Evolutionary conservation across 2,329 filamentous ascomycete species (phyloP).

Genomic region (Talaromyces sp.): DNA sequence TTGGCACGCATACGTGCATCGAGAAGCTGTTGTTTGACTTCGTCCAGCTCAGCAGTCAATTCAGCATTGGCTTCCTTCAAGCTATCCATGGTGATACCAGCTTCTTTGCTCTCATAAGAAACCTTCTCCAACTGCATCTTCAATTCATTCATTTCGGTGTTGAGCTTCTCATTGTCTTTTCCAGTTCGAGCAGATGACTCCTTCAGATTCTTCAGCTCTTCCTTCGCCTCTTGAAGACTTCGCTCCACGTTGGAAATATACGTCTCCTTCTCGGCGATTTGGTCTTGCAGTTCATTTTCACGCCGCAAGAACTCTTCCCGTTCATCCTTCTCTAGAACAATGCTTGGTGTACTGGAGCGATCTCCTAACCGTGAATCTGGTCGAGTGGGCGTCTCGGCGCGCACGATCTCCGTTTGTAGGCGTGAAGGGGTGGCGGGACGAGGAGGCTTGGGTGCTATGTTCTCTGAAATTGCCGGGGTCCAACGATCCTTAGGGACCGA

Average conservation of each 20-base stretch:
- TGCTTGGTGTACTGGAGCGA: slow-evolving; percentile 76
- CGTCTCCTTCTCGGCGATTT: slow-evolving; percentile 87
- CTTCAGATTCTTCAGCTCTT: slow-evolving; percentile 78
- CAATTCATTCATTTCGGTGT: slow-evolving; percentile 80
- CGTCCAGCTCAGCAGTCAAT: slow-evolving; percentile 84
- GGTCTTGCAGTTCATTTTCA: slow-evolving; percentile 96
- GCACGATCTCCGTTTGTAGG: slow-evolving; percentile 36
- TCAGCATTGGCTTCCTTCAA: slow-evolving; percentile 94
- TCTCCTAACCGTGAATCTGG: slow-evolving; percentile 68
- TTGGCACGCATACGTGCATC: slow-evolving; percentile 96
- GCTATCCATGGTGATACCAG: slow-evolving; percentile 94
- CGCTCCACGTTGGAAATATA: slow-evolving; percentile 75
- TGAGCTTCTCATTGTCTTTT: slow-evolving; percentile 85
- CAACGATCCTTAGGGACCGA: slow-evolving; percentile 83
- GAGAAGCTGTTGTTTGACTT: slow-evolving; percentile 90
- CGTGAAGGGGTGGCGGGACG: slow-evolving; percentile 39
- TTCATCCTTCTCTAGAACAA: slow-evolving; percentile 91
- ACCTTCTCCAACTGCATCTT: slow-evolving; percentile 97
- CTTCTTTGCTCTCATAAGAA: slow-evolving; percentile 93
- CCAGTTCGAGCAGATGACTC: slow-evolving; percentile 77
- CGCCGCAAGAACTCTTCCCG: slow-evolving; percentile 90
- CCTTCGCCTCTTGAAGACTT: slow-evolving; percentile 72
- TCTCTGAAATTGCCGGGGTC: slow-evolving; percentile 63
- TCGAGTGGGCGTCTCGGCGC: slow-evolving; percentile 56
- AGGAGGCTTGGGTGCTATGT: slow-evolving; percentile 44